phyloP scores from a whole-genome alignment of 495 filamentous ascomycete genomes.

The Podospora comata region DNA sequence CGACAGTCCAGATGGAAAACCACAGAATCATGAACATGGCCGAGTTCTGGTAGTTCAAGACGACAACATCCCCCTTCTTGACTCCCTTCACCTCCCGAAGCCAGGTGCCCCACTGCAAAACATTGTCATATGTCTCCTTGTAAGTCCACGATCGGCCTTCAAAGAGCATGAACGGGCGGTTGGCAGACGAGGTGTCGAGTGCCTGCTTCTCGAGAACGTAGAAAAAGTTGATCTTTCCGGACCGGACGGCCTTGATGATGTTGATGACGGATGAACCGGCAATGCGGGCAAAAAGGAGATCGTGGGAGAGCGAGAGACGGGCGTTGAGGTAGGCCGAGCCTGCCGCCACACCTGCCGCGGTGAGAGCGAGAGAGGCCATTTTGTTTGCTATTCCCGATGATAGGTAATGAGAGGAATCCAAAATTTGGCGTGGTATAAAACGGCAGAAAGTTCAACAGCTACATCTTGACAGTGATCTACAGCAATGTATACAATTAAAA shows the following conservation, averaged over 20 bases:
- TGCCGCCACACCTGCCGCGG: constrained; percentile 62
- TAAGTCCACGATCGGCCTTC: constrained; percentile 73
- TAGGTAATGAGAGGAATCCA: not conserved
- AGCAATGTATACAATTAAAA: not conserved
- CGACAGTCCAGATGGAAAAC: constrained; percentile 45
- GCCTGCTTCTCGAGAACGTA: constrained; percentile 73
- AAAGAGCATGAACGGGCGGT: constrained; percentile 66
- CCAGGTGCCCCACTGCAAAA: constrained; percentile 78
- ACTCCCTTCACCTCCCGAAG: constrained; percentile 64
- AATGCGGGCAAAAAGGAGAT: constrained; percentile 54
- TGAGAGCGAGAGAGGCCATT: constrained; percentile 45
- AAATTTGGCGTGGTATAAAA: not conserved
- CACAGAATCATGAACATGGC: constrained; percentile 67
- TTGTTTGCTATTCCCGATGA: constrained; percentile 18
- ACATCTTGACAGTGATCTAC: not conserved
- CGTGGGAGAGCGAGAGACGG: constrained; percentile 63
- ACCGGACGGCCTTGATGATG: constrained; percentile 44
- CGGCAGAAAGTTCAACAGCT: not conserved
- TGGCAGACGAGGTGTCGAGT: constrained; percentile 49
- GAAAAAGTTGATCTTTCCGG: constrained; percentile 68
- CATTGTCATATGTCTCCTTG: constrained; percentile 66
- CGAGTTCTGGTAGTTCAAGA: constrained; percentile 81
- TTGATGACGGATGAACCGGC: constrained; percentile 40
- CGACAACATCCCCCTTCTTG: constrained; percentile 73
- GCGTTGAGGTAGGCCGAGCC: constrained; percentile 79